Conservation (phyloP, 345 rosid genomes). For the Acer campestre region DNA sequence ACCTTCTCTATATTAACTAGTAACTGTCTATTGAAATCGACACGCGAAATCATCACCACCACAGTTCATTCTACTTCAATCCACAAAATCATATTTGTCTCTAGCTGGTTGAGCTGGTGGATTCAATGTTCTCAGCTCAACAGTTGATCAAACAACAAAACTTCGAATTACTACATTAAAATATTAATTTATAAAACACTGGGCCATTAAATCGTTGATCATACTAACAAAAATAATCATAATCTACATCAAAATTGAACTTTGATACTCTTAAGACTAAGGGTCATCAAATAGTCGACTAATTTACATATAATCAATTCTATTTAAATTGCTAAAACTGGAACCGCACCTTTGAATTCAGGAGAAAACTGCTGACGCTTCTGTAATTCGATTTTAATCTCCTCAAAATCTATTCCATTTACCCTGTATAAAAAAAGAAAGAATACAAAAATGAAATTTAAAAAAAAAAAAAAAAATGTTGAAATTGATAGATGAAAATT, state of each 20-base stretch:
- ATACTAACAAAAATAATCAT: not conserved
- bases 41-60: not conserved
- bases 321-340: too few relatives aligned
- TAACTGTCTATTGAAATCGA: not conserved
- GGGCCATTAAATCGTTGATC: not conserved
- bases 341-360: constrained; percentile 59
- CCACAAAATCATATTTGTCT: too few relatives aligned
- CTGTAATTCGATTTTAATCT: constrained; percentile 48
- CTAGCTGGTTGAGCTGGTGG: not conserved
- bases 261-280: not conserved
- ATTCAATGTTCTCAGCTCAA: not conserved
- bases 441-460: not conserved
- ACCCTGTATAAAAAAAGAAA: constrained; percentile 39
- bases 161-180: not conserved
- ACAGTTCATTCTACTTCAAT: not conserved
- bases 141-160: not conserved
- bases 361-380: constrained; percentile 63
- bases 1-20: constrained; percentile 3
- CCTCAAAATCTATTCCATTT: constrained; percentile 78
- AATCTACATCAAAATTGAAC: not conserved
- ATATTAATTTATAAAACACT: not conserved
- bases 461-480: not conserved
- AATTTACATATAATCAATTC: too few relatives aligned
- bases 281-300: too few relatives aligned
- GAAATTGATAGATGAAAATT: not conserved